Base-by-base conservation (phyloP, 495 filamentous ascomycete species). In the Trichoderma orchidacearum region DNA sequence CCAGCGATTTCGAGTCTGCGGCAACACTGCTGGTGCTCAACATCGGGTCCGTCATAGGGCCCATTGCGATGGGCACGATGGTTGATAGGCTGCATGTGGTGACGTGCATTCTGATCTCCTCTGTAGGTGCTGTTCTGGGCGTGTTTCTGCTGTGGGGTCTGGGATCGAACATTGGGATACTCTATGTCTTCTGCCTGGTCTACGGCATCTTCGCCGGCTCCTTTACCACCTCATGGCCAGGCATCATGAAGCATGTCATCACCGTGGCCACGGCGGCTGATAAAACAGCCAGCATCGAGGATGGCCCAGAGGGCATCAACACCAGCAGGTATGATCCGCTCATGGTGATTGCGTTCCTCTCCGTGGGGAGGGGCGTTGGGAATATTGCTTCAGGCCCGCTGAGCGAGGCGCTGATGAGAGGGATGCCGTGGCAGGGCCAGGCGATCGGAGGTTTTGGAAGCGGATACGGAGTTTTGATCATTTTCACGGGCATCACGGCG, bases 121-220 rank as follows among this genome's bases (percentile, higher is more conserved):
- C 80, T 0, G 51, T 77, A 5, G 83, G 81, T 0, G 74, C 78
- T 15, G 73, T 80, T 1, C 38, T 82, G 11, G 76, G 81, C 0
- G 78, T 86, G 0, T 78, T 89, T 53, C 59, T 89, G 3, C 68
- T 87, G 36, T 89, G 86, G 86, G 85, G 85, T 0, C 60, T 88
- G 23, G 69, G 81, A 0, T 66, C 64, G 0, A 75, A 71, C 0
- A 60, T 86, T 32, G 70, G 77, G 0, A 66, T 81, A 32, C 72
- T 90, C 17, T 80, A 77, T 32, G 52, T 83, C 23, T 90, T 89
- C 60, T 79, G 77, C 18, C 61, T 89, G 3, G 66, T 80, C 1
- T 89, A 86, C 66, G 86, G 86, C 3, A 71, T 87, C 56, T 88
- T 85, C 60, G 69, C 69, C 0, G 69, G 70, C 0, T 57, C 60